Conservation (phyloP, 2,329 filamentous ascomycete genomes). For the Fusarium subglutinans region DNA sequence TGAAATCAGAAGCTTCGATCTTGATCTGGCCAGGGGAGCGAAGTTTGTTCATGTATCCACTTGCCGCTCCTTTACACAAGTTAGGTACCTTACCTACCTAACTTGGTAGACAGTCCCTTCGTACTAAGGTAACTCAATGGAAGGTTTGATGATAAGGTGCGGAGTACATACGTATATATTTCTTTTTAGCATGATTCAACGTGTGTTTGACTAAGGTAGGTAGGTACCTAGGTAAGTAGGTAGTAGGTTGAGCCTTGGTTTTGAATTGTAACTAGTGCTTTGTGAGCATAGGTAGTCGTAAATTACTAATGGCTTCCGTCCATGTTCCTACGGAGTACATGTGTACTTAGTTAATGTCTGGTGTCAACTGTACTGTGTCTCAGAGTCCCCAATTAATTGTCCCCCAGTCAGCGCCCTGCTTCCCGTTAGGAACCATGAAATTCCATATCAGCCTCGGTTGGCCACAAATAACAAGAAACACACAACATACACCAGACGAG, state of each 20-base stretch:
- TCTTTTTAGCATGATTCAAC: not conserved
- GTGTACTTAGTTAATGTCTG: not conserved
- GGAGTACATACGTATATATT: not conserved
- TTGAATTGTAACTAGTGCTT: not conserved
- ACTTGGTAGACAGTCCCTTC: not conserved
- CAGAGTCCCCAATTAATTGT: not conserved
- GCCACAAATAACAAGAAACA: not conserved
- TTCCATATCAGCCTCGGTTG: conserved; percentile 19
- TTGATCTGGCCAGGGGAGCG: conserved; percentile 14
- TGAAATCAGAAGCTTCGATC: conserved; percentile 40
- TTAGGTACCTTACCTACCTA: not conserved
- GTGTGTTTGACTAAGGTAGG: not conserved
- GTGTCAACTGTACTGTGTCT: not conserved
- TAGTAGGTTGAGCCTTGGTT: not conserved
- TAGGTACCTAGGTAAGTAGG: too few relatives aligned
- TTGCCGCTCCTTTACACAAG: not conserved
- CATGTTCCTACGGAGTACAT: not conserved
- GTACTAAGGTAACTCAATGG: not conserved
- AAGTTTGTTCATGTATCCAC: conserved; percentile 10
- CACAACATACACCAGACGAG: not conserved
- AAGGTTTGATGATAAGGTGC: not conserved
- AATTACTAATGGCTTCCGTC: not conserved
- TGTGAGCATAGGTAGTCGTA: not conserved
- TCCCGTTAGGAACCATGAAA: not conserved
- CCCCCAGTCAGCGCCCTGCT: not conserved